Evolutionary conservation across 2,329 filamentous ascomycete genomes (phyloP).

Genomic region (Aspergillus sclerotialis): DNA sequence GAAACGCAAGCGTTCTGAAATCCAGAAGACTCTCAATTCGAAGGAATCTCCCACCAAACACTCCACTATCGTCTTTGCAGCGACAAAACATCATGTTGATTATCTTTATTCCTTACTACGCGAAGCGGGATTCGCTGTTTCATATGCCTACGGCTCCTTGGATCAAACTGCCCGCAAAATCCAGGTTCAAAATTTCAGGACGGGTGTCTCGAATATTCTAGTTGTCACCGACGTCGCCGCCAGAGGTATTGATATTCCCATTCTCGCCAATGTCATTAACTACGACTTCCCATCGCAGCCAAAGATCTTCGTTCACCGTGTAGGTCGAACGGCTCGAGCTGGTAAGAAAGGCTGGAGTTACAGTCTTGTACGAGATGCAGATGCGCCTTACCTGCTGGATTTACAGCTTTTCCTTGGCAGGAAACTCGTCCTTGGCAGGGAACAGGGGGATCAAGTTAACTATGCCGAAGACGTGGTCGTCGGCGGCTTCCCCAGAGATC

Average conservation of each 20-base stretch:
- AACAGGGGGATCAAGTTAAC: constrained; percentile 52
- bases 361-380: constrained; percentile 78
- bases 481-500: constrained; percentile 65
- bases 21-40: constrained; percentile 43
- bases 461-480: constrained; percentile 80
- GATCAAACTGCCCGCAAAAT: constrained; percentile 90
- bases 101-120: constrained; percentile 79
- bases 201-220: constrained; percentile 77
- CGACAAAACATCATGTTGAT: constrained; percentile 96
- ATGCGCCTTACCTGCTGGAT: constrained; percentile 87
- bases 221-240: constrained; percentile 97
- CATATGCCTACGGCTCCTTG: constrained; percentile 88
- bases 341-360: constrained; percentile 92
- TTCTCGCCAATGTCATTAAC: constrained; percentile 95
- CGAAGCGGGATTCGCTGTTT: constrained; percentile 76
- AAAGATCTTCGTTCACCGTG: constrained; percentile 93
- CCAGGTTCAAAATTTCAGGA: constrained; percentile 84
- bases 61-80: constrained; percentile 90
- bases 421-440: constrained; percentile 68
- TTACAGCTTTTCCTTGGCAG: constrained; percentile 91
- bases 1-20: constrained; percentile 44
- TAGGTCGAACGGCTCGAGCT: constrained; percentile 90
- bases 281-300: constrained; percentile 96
- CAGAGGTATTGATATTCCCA: constrained; percentile 93
- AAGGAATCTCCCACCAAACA: constrained; percentile 73